Conservation (phyloP, 2,329 filamentous ascomycete genomes). For the Seiridium unicorne region DNA sequence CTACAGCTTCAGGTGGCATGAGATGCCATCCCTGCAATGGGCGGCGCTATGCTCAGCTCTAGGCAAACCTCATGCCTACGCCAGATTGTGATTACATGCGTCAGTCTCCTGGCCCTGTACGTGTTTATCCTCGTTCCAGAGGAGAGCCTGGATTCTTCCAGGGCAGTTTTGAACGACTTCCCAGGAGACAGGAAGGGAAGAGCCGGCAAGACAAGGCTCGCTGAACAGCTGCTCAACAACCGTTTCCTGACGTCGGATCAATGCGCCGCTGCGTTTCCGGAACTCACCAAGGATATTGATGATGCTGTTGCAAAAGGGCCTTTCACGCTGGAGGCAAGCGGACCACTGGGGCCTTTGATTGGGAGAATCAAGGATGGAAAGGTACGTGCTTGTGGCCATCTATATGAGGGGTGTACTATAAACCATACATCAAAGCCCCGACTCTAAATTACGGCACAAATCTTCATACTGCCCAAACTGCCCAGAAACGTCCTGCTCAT, state of each 20-base stretch:
- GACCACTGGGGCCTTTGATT: slow-evolving; percentile 39
- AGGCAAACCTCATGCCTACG: slow-evolving; percentile 21
- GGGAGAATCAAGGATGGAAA: slow-evolving; percentile 41
- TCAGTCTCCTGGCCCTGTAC: slow-evolving; percentile 25
- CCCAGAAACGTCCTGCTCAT: not conserved
- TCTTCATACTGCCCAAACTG: not conserved
- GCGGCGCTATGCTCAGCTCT: not conserved
- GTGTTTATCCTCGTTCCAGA: slow-evolving; percentile 23
- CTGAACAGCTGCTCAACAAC: slow-evolving; percentile 26
- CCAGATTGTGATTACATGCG: slow-evolving; percentile 22
- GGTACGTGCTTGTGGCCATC: slow-evolving; percentile 18
- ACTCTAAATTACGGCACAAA: too few species aligned
- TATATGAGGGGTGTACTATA: too few species aligned
- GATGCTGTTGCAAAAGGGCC: slow-evolving; percentile 40
- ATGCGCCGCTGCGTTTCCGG: slow-evolving; percentile 44
- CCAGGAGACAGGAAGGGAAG: not conserved
- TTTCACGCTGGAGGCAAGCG: slow-evolving; percentile 35
- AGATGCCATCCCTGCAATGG: not conserved
- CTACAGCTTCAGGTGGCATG: not conserved
- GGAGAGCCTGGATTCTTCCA: slow-evolving; percentile 11
- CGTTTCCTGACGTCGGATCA: slow-evolving; percentile 39
- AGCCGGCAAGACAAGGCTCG: not conserved
- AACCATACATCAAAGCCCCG: too few species aligned
- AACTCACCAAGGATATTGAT: slow-evolving; percentile 44
- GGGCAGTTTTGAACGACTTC: slow-evolving; percentile 7